Evolutionary conservation across 371 early-diverging fungal genomes (phyloP).

Genomic region (Zychaea mexicana): DNA sequence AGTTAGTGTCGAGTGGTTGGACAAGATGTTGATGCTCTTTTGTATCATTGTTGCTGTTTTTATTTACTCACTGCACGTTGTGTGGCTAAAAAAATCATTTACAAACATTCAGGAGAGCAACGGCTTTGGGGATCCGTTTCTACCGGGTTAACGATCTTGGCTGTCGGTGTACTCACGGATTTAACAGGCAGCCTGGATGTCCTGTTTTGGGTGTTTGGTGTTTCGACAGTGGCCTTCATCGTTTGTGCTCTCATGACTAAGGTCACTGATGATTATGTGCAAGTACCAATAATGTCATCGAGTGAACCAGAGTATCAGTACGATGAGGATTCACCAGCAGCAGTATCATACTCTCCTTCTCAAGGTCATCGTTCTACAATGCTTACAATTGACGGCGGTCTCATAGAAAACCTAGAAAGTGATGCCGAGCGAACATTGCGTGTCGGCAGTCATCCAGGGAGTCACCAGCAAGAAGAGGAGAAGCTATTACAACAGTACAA

Average conservation of each 20-base stretch:
- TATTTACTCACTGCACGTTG: no score
- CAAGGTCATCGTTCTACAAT: no score
- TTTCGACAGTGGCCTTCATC: conserved; percentile 26
- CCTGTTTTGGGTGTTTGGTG: conserved; percentile 39
- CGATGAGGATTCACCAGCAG: not conserved
- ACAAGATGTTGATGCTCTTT: no score
- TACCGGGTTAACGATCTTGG: conserved; percentile 36
- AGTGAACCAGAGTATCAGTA: not conserved
- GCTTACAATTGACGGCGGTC: not conserved
- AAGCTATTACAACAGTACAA: not conserved
- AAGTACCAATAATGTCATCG: no score
- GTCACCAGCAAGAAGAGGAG: not conserved
- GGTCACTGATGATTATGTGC: not conserved
- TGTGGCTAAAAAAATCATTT: no score
- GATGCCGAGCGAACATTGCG: not conserved
- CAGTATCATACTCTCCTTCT: not conserved
- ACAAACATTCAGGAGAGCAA: conserved; percentile 32
- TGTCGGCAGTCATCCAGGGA: not conserved
- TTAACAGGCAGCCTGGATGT: conserved; percentile 28
- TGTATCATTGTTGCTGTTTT: no score
- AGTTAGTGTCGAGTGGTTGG: no score
- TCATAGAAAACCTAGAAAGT: not conserved
- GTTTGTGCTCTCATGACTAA: conserved; percentile 14
- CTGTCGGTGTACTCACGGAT: conserved; percentile 38
- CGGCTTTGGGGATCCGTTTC: conserved; percentile 50